These are phyloP conservation scores for Annulohypoxylon nitens DNA, from an alignment of 495 filamentous ascomycete genomes.

Conservation along the genomic window DNA sequence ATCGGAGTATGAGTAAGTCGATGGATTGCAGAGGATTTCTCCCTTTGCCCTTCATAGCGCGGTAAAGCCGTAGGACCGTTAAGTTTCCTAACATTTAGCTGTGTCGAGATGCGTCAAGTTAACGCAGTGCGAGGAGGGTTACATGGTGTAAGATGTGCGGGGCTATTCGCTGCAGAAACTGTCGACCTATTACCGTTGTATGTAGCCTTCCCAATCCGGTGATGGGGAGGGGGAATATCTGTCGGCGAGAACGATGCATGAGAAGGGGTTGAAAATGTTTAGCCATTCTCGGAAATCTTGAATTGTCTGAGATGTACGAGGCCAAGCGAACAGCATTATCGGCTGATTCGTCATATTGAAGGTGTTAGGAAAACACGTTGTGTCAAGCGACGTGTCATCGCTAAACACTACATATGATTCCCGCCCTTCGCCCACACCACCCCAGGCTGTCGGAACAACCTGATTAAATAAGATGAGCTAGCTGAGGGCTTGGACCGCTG, in stretches of 20 bases:
- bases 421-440: slow-evolving; percentile 19
- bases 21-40: slow-evolving; percentile 8
- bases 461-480: slow-evolving; percentile 31
- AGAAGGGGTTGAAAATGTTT: slow-evolving; percentile 36
- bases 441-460: slow-evolving; percentile 31
- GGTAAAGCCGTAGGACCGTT: slow-evolving; percentile 8
- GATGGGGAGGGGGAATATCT: slow-evolving; percentile 36
- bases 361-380: slow-evolving; percentile 34
- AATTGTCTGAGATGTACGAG: slow-evolving; percentile 27
- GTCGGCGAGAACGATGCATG: slow-evolving; percentile 38
- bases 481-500: slow-evolving; percentile 21
- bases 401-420: slow-evolving; percentile 23
- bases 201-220: slow-evolving; percentile 34
- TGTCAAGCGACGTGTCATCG: slow-evolving; percentile 43
- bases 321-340: slow-evolving; percentile 25
- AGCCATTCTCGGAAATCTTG: slow-evolving; percentile 36
- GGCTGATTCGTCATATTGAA: slow-evolving; percentile 42
- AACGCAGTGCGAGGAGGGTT: slow-evolving; percentile 36
- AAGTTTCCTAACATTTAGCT: slow-evolving; percentile 19
- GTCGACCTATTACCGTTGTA: slow-evolving; percentile 35
- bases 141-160: slow-evolving; percentile 44
- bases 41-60: slow-evolving; percentile 16
- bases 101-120: slow-evolving; percentile 18
- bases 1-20: slow-evolving; percentile 16
- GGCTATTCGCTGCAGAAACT: slow-evolving; percentile 37